Conservation (phyloP, 148 eudicot genomes). For the Camellia lanceoleosa region DNA sequence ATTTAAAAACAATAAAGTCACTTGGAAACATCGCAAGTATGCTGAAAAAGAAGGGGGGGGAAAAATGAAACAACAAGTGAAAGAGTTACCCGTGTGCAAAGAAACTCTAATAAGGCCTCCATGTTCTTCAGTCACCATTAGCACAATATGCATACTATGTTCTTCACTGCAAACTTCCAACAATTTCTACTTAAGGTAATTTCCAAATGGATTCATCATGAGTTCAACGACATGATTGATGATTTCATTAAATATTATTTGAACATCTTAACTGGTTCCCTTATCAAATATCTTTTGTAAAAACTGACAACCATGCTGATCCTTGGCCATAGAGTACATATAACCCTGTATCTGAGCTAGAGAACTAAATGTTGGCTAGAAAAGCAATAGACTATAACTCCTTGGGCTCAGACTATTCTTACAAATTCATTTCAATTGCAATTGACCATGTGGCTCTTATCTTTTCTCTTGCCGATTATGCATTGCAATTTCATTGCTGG, state of each 20-base stretch:
- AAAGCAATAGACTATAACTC: slow-evolving; percentile 16
- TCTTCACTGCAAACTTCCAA: slow-evolving; percentile 62
- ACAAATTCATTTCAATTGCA: slow-evolving; percentile 23
- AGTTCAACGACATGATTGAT: slow-evolving; percentile 59
- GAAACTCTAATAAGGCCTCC: too few relatives aligned
- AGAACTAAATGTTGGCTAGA: slow-evolving; percentile 27
- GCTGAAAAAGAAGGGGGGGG: too few relatives aligned
- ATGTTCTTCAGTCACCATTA: slow-evolving; percentile 30
- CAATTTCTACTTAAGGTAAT: slow-evolving; percentile 67
- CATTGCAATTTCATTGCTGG: slow-evolving; percentile 20
- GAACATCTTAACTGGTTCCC: slow-evolving; percentile 48
- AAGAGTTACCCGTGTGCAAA: too few relatives aligned
- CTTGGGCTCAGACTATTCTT: slow-evolving; percentile 23
- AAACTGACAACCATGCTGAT: slow-evolving; percentile 69
- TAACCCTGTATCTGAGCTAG: slow-evolving; percentile 37
- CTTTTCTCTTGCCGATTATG: slow-evolving; percentile 25
- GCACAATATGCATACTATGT: slow-evolving; percentile 52
- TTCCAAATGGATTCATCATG: slow-evolving; percentile 66
- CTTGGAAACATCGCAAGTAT: too few relatives aligned
- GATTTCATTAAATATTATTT: slow-evolving; percentile 52
- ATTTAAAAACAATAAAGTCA: too few relatives aligned
- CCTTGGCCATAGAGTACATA: slow-evolving; percentile 52
- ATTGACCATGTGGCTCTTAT: slow-evolving; percentile 19
- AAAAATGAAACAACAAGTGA: too few relatives aligned
- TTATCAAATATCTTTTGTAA: slow-evolving; percentile 63